These are phyloP conservation scores for Cryptococcus sp. DNA, from an alignment of 1,284 basidiomycete genomes.

Conservation along the genomic window DNA sequence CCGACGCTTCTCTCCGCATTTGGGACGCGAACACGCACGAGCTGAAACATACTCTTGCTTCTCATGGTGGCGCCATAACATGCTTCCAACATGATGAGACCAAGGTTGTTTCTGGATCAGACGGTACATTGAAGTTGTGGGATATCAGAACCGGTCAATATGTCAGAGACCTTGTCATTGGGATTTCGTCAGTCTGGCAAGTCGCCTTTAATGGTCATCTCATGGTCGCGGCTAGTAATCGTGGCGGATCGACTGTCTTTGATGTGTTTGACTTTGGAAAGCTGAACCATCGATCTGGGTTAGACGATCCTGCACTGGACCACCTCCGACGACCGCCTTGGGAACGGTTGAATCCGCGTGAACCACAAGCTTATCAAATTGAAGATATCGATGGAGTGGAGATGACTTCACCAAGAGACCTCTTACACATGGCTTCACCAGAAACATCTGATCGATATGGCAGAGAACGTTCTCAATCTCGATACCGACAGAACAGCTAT, in stretches of 20 bases:
- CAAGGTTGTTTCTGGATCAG: slow-evolving; percentile 87
- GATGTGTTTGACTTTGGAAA: slow-evolving; percentile 45
- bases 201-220: slow-evolving; percentile 87
- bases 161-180: slow-evolving; percentile 77
- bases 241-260: slow-evolving; percentile 61
- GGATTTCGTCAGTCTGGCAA: slow-evolving; percentile 91
- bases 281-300: slow-evolving; percentile 16
- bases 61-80: slow-evolving; percentile 89
- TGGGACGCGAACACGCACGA: slow-evolving; percentile 84
- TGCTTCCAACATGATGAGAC: slow-evolving; percentile 97
- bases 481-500: neutral
- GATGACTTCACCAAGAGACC: neutral
- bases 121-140: slow-evolving; percentile 97
- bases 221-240: slow-evolving; percentile 86
- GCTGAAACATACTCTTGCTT: slow-evolving; percentile 71
- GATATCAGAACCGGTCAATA: slow-evolving; percentile 78
- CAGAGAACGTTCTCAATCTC: neutral
- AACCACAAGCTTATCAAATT: slow-evolving; percentile 30
- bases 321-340: slow-evolving; percentile 27
- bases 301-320: slow-evolving; percentile 41
- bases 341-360: slow-evolving; percentile 30
- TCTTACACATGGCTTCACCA: neutral
- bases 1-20: slow-evolving; percentile 83
- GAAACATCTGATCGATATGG: neutral
- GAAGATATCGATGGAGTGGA: slow-evolving; percentile 13